phyloP scores from a whole-genome alignment of 2,329 filamentous ascomycete genomes.

The Colletotrichum spaethianum region DNA sequence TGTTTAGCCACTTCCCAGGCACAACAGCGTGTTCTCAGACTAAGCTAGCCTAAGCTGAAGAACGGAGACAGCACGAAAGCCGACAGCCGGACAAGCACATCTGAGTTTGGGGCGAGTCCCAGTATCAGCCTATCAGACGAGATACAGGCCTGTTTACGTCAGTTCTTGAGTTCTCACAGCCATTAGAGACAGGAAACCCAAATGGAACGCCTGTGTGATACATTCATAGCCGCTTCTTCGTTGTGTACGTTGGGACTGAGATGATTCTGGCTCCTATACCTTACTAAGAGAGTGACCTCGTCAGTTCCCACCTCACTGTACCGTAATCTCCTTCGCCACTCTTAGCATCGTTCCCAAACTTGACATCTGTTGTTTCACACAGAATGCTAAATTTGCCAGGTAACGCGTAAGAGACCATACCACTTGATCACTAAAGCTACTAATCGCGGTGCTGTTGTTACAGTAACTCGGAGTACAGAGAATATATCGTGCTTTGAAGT shows the following conservation, averaged over 20 bases:
- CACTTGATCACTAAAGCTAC: neutral
- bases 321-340: neutral
- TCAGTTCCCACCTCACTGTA: neutral
- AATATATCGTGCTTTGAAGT: neutral
- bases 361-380: neutral
- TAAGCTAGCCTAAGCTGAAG: neutral
- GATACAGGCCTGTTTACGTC: neutral
- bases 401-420: neutral
- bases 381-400: neutral
- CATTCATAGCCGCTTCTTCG: neutral
- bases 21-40: no score
- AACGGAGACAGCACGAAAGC: constrained; percentile 1
- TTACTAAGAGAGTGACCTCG: neutral
- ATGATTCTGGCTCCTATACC: neutral
- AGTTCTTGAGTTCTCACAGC: neutral
- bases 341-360: neutral
- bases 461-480: neutral
- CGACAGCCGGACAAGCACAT: neutral
- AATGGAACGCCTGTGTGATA: neutral
- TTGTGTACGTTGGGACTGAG: neutral
- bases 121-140: neutral
- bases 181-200: neutral
- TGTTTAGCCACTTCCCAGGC: no score
- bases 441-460: neutral
- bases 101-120: neutral